These are phyloP conservation scores for Colletotrichum simmondsii DNA, from an alignment of 2,329 filamentous ascomycete species.

Conservation along the genomic window DNA sequence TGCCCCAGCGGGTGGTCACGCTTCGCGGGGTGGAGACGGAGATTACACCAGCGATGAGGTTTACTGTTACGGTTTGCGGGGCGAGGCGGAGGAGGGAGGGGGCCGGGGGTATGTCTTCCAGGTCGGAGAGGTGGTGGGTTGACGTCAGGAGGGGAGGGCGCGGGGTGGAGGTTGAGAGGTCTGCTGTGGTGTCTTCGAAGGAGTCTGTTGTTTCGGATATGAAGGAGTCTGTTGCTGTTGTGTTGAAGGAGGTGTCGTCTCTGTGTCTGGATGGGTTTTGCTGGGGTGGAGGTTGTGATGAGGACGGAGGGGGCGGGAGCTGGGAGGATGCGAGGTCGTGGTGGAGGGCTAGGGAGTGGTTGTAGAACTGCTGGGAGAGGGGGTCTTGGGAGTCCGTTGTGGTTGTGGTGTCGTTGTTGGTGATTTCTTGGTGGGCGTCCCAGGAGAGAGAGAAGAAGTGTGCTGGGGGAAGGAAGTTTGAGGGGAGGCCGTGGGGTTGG, in stretches of 20 bases:
- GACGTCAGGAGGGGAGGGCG: constrained; percentile 40
- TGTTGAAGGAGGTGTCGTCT: constrained; percentile 30
- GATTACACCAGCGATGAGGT: constrained; percentile 84
- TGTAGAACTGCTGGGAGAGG: constrained; percentile 74
- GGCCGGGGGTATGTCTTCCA: constrained; percentile 78
- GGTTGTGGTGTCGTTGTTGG: constrained; percentile 20
- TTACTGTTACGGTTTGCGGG: constrained; percentile 85
- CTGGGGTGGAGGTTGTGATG: background rate
- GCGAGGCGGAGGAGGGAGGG: constrained; percentile 72
- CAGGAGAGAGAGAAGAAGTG: constrained; percentile 60
- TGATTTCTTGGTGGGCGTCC: constrained; percentile 23
- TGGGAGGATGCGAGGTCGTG: constrained; percentile 74
- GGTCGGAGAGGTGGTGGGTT: constrained; percentile 64
- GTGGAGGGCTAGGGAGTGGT: constrained; percentile 80
- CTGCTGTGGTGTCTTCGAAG: constrained; percentile 38
- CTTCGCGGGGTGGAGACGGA: constrained; percentile 74
- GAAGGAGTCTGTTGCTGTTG: constrained; percentile 44
- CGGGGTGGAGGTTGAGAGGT: constrained; percentile 12
- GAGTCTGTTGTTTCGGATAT: constrained; percentile 48
- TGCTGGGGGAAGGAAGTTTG: constrained; percentile 41
- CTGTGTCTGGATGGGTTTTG: constrained; percentile 30
- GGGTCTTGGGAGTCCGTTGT: constrained; percentile 8
- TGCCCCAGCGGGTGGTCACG: constrained; percentile 74
- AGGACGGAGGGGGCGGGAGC: constrained; percentile 42
- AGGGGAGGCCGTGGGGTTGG: constrained; percentile 54